Base-by-base conservation (phyloP, 192 early-diverging fungal genomes). In the Spizellomyces punctatus region DNA sequence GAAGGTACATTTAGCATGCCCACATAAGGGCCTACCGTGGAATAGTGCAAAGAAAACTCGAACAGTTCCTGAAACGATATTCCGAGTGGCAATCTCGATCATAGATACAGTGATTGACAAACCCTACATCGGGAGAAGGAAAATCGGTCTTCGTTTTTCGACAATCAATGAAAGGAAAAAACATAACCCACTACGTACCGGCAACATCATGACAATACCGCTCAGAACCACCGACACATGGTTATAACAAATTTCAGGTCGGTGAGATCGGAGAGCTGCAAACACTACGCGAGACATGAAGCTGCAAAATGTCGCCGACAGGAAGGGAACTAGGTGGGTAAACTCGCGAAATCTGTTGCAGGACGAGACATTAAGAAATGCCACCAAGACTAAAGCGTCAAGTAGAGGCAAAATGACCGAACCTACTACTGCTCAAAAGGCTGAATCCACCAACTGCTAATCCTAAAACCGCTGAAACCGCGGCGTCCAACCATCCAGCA, bases 31-130 rank as follows among this genome's bases (percentile, higher is more conserved):
- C 91, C 87, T 47, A 86, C 88, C 66, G 42, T 71, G 69, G 65
- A 93, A 91, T 10, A 96, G 67, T 6, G 92, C 89, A 63, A 89
- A 88, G 45, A 95, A 83, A 57, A 95, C 78, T n/a, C 92, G 85
- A n/a, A 96, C 91, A 0, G 91, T 87, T 42, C 96, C 96, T 5
- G 91, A 90, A 48, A 96, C 87, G 72, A 95, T 86, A 74, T 98
- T 98, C 60, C 89, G 83, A 12, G 93, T 91, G 0, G 91, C 83
- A 71, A 97, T 76, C 71, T 97, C 95, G 75, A 94, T 94, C 54
- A 98, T 89, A 8, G 92, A 79, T 42, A 89, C 83, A 1, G 95
- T 98, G 58, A 98, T 76, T 6, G 88, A 79, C 55, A 95, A 82
- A 10, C 95, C 95, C 0, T 90, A 87, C 27, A 36, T 36, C 27